Conservation (phyloP, 179 eudicot species). For the Silene noctiflora region DNA sequence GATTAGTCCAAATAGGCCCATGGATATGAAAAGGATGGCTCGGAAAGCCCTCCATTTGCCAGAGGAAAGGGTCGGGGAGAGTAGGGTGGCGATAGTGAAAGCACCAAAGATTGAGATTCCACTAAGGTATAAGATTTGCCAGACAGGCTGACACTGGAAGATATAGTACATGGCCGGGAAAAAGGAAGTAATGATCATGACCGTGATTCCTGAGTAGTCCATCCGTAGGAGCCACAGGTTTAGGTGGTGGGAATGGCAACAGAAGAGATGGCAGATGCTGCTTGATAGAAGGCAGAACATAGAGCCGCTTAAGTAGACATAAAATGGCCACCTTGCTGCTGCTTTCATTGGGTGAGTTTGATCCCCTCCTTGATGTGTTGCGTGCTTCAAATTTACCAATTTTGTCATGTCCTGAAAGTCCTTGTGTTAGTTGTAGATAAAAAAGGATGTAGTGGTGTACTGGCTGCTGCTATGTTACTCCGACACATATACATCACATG, state of each 20-base stretch:
- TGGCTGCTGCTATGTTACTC: not conserved
- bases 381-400: slow-evolving; percentile 39
- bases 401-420: slow-evolving; percentile 44
- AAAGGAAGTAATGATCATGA: slow-evolving; percentile 92
- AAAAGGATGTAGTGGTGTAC: not conserved
- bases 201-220: slow-evolving; percentile 77
- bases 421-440: not conserved
- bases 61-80: slow-evolving; percentile 62
- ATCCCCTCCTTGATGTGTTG: slow-evolving; percentile 15
- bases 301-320: slow-evolving; percentile 69
- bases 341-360: slow-evolving; percentile 11
- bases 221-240: slow-evolving; percentile 53
- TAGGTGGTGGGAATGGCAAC: slow-evolving; percentile 66
- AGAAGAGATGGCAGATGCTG: slow-evolving; percentile 83
- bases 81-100: slow-evolving; percentile 51
- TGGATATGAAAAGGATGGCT: slow-evolving; percentile 62
- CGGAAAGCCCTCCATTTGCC: slow-evolving; percentile 56
- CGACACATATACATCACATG: not conserved
- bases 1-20: slow-evolving; percentile 73
- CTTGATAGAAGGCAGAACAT: slow-evolving; percentile 90
- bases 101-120: slow-evolving; percentile 63
- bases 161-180: slow-evolving; percentile 97
- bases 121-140: slow-evolving; percentile 67
- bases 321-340: slow-evolving; percentile 76
- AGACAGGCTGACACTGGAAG: slow-evolving; percentile 66